phyloP scores from a whole-genome alignment of 345 rosid genomes.

The Turritis glabra region DNA sequence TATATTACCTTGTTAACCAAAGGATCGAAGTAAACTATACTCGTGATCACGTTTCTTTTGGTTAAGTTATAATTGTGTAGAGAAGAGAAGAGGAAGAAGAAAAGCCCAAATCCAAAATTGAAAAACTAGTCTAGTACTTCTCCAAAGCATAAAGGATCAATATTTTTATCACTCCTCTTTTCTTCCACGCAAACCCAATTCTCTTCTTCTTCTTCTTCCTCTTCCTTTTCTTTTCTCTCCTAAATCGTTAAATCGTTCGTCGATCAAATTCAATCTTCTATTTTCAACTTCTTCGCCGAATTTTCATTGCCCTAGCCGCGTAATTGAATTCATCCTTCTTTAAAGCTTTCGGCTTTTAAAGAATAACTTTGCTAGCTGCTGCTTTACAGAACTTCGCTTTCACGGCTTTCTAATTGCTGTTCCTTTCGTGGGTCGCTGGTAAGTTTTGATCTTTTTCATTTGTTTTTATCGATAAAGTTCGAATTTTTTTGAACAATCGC shows the following conservation, averaged over 20 bases:
- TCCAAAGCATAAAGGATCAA: slow-evolving; percentile 19
- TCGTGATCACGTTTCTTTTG: slow-evolving; percentile 30
- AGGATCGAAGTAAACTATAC: background rate
- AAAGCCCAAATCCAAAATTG: slow-evolving; percentile 30
- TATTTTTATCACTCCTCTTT: slow-evolving; percentile 31
- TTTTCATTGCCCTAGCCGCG: slow-evolving; percentile 22
- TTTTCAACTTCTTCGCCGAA: slow-evolving; percentile 17
- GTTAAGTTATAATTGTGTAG: slow-evolving; percentile 1
- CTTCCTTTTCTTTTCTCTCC: slow-evolving; percentile 6
- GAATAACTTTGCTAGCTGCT: slow-evolving; percentile 11
- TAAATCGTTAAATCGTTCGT: slow-evolving; percentile 1
- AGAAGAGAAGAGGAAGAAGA: slow-evolving; percentile 30
- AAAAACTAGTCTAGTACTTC: background rate
- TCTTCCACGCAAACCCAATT: slow-evolving; percentile 50
- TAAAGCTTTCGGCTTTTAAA: slow-evolving; percentile 7
- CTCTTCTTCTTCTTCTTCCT: background rate
- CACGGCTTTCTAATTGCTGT: slow-evolving; percentile 15
- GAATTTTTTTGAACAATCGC: background rate
- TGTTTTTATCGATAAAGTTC: slow-evolving; percentile 14
- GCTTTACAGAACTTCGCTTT: slow-evolving; percentile 25
- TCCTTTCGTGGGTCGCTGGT: slow-evolving; percentile 31
- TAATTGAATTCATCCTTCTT: slow-evolving; percentile 10
- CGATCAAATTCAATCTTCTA: slow-evolving; percentile 15
- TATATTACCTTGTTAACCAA: background rate
- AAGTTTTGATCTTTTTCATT: slow-evolving; percentile 33